A percentile compares a stretch with the other conserved stretches of the same genome.
phyloP scores from a whole-genome alignment of 2,329 filamentous ascomycete genomes.

The Cladosporium velox region DNA sequence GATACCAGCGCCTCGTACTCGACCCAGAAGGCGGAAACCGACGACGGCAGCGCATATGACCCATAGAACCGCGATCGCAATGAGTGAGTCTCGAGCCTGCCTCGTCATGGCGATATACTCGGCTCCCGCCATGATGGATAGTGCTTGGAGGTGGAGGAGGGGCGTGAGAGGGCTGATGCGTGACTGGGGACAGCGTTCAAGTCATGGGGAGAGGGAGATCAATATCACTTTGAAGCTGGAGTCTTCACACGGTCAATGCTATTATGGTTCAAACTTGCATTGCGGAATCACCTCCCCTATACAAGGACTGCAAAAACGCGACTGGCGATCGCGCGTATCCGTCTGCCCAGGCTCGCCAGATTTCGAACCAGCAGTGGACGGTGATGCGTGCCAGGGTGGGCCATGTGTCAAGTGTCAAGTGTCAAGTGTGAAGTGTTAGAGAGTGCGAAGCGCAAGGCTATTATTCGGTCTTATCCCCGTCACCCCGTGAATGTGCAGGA shows the following conservation, averaged over 20 bases:
- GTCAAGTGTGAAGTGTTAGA: neutral
- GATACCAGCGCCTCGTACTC: conserved; percentile 14
- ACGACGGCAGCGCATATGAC: neutral
- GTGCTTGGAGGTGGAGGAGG: neutral
- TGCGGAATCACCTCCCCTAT: neutral
- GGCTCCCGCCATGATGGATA: neutral
- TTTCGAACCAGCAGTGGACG: neutral
- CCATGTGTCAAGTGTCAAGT: conserved; percentile 12
- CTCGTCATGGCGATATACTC: conserved; percentile 8
- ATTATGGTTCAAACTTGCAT: neutral
- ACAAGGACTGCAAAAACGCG: neutral
- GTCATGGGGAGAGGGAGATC: neutral
- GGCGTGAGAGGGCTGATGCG: neutral
- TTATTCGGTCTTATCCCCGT: neutral
- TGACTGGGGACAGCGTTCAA: neutral
- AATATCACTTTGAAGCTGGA: neutral
- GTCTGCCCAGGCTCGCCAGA: neutral
- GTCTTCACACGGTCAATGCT: neutral
- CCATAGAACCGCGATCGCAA: conserved; percentile 5
- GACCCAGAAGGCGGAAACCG: neutral
- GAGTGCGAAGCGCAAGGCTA: conserved; percentile 5
- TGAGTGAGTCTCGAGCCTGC: conserved; percentile 5
- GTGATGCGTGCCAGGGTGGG: neutral
- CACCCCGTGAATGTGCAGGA: neutral
- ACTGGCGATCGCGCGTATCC: neutral